Base-by-base conservation (phyloP, 345 rosid species). In the Salix exigua region DNA sequence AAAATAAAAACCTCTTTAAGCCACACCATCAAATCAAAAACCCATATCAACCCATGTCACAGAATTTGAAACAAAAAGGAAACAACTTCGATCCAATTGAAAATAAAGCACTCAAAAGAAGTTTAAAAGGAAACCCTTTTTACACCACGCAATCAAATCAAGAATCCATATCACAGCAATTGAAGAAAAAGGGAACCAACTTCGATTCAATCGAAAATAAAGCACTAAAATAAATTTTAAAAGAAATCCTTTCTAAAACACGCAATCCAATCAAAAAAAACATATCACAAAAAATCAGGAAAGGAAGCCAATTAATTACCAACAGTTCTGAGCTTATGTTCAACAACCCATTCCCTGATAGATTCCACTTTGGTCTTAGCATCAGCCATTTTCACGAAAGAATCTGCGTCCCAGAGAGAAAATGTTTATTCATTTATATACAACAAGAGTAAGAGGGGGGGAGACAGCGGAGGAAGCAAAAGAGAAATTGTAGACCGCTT, bases 241-340 rank as follows among this genome's bases (percentile, higher is more conserved):
- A 11, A 7, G 55, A 73, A 66, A 42, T 4, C 62, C 11, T 23
- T 38, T n/a, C 28, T 33, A 9, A 14, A 25, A 61, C 1, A 25
- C 60, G 21, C 60, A n/a, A 21, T 21, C 25, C 51, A 66, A 60
- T 68, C 58, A 42, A 1, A 40, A 40, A 64, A 51, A 19, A 26
- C 51, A 17, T 10, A 33, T 37, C 61, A 55, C 19, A 74, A 74
- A 64, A 18, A 50, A 11, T 51, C 12, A 11, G 35, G 11, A 75
- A 13, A 55, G 28, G 18, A 38, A 23, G 35, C 23, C 23, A 51
- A 46, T 87, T 23, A 8, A 23, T 58, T 88, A 96, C 99, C 99
- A 62, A 96, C 99, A 46, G 97, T 82, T 79, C 97, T 81, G 66
- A 96, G 98, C 89, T 96, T 96, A 89, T 96, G 91, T 4, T 93